Percentiles rank a stretch among this genome's conserved stretches.
Conservation (phyloP, 805 yeast genomes). For the Barnettozyma pratensis region DNA sequence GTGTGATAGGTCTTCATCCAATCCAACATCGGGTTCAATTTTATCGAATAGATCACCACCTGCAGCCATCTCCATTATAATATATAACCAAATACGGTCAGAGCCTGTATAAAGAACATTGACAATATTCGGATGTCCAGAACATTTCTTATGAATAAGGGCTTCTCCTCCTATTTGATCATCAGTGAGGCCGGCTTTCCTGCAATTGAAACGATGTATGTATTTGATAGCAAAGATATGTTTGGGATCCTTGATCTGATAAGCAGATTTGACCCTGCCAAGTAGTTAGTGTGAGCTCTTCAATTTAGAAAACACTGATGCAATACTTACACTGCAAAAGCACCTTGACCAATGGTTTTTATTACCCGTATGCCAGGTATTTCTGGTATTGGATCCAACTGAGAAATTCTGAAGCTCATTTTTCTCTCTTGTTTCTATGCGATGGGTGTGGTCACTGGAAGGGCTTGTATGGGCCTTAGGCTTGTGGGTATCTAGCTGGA, state of each 20-base stretch:
- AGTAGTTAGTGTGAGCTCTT: not conserved
- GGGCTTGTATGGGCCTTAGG: no score
- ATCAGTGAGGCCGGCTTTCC: slow-evolving; percentile 31
- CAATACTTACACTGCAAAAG: slow-evolving; percentile 49
- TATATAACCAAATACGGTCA: slow-evolving; percentile 54
- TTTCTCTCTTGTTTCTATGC: no score
- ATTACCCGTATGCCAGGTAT: slow-evolving; percentile 43
- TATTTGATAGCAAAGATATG: slow-evolving; percentile 53
- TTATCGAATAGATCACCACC: slow-evolving; percentile 79
- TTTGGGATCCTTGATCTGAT: slow-evolving; percentile 26
- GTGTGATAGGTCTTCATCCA: slow-evolving; percentile 60
- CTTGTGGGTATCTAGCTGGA: not conserved
- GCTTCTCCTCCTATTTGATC: slow-evolving; percentile 48
- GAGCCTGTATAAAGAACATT: slow-evolving; percentile 49
- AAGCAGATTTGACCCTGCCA: slow-evolving; percentile 46
- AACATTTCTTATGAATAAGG: slow-evolving; percentile 51
- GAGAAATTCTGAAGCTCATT: slow-evolving; percentile 34
- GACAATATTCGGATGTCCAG: slow-evolving; percentile 56
- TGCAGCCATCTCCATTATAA: slow-evolving; percentile 61
- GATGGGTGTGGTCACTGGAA: no score
- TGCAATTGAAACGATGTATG: slow-evolving; percentile 39
- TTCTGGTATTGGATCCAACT: slow-evolving; percentile 42
- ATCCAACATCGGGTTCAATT: slow-evolving; percentile 71
- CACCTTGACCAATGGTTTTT: slow-evolving; percentile 59
- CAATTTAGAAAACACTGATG: not conserved